Conservation (phyloP, 768 basidiomycete species). For the Hericium erinaceus region DNA sequence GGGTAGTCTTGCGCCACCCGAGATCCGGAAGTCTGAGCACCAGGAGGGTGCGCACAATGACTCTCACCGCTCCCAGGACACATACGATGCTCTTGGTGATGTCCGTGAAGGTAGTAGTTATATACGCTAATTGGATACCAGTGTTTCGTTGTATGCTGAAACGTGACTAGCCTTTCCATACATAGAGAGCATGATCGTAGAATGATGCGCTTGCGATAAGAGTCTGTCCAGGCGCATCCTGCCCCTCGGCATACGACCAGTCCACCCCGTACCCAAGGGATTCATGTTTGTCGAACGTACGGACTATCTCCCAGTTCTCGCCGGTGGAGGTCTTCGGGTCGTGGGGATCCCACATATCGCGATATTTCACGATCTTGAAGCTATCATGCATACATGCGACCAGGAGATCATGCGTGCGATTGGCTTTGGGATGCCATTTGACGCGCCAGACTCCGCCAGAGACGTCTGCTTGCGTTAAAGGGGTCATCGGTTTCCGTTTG, state of each 20-base stretch:
- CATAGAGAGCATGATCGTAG: conserved; percentile 78
- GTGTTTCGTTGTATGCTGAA: no score
- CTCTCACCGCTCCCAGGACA: no score
- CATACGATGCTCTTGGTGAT: no score
- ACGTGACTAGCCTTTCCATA: conserved; percentile 52
- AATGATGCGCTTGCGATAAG: conserved; percentile 87
- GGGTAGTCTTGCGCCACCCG: neutral
- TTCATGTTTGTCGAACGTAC: conserved; percentile 64
- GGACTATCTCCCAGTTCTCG: conserved; percentile 30
- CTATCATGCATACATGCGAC: conserved; percentile 99
- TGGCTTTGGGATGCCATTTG: conserved; percentile 82
- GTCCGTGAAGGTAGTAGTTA: no score
- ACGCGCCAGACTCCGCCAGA: conserved; percentile 95
- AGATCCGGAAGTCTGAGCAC: neutral
- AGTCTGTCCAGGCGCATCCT: conserved; percentile 26
- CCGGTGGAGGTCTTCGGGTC: conserved; percentile 1
- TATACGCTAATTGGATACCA: no score
- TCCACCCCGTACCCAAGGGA: conserved; percentile 90
- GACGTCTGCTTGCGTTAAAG: conserved; percentile 53
- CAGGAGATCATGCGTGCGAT: conserved; percentile 65
- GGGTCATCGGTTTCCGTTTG: conserved; percentile 49
- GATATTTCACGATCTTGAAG: conserved; percentile 71
- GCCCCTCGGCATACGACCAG: conserved; percentile 52
- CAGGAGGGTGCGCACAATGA: neutral
- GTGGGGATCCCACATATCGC: conserved; percentile 3